A percentile compares a stretch with the other conserved stretches of the same genome.
Conservation (phyloP, 2,329 filamentous ascomycete species). For the Cordyceps farinosa region DNA sequence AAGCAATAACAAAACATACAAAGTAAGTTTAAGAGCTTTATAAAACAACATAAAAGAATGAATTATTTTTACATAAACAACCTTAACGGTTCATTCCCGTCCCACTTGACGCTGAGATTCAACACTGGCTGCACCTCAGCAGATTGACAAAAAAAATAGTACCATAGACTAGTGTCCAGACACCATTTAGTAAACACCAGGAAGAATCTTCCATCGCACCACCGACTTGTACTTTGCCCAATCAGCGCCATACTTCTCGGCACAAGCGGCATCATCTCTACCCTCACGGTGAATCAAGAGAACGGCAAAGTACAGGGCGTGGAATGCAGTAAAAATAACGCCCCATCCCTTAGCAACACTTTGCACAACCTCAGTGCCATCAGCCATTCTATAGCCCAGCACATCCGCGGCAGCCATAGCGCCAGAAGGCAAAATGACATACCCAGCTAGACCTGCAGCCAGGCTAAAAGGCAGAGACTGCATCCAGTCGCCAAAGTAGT, state of each 20-base stretch:
- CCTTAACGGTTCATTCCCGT: too few species aligned
- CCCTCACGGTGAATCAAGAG: constrained; percentile 78
- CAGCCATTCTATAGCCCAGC: constrained; percentile 50
- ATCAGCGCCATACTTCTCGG: constrained; percentile 80
- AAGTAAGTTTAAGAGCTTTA: not conserved
- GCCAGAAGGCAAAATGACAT: constrained; percentile 59
- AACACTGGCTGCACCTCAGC: not conserved
- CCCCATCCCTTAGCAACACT: constrained; percentile 76
- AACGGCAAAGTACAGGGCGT: constrained; percentile 81
- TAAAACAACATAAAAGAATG: too few species aligned
- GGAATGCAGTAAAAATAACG: constrained; percentile 87
- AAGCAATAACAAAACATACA: not conserved
- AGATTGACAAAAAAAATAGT: not conserved
- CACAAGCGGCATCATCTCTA: constrained; percentile 82
- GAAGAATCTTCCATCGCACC: constrained; percentile 75
- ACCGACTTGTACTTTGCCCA: constrained; percentile 81
- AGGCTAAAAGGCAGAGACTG: constrained; percentile 84
- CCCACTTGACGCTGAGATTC: too few species aligned
- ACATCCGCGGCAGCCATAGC: constrained; percentile 33
- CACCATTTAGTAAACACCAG: constrained; percentile 64
- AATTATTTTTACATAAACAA: not conserved
- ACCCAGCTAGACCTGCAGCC: constrained; percentile 79
- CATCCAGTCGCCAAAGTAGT: constrained; percentile 90
- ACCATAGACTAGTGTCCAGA: constrained; percentile 13
- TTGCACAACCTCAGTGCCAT: constrained; percentile 60